These are phyloP conservation scores for Podospora pseudocomata DNA, from an alignment of 495 filamentous ascomycete species.

Conservation along the genomic window DNA sequence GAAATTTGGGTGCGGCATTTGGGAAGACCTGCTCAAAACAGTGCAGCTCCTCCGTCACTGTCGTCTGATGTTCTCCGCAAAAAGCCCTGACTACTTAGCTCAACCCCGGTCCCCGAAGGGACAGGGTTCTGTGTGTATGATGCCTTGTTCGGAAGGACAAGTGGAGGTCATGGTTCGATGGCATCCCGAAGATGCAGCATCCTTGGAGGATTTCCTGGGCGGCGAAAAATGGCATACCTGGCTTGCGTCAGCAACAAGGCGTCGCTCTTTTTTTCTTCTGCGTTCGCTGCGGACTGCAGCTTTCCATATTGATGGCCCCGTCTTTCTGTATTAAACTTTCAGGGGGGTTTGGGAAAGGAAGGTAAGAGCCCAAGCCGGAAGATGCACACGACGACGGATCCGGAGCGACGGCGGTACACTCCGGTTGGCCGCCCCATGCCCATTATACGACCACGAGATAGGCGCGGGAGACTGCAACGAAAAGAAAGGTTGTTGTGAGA, in stretches of 20 bases:
- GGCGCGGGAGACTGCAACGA: neutral
- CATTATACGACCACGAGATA: neutral
- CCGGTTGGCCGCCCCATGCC: neutral
- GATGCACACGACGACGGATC: neutral
- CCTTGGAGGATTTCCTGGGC: neutral
- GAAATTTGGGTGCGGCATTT: conserved; percentile 4
- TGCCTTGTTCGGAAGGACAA: neutral
- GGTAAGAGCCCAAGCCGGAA: neutral
- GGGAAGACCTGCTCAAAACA: neutral
- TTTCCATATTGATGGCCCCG: conserved; percentile 1
- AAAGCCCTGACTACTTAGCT: neutral
- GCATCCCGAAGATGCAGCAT: conserved; percentile 6
- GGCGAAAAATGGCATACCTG: neutral
- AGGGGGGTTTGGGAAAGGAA: neutral
- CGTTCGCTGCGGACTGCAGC: neutral
- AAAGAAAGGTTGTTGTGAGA: neutral
- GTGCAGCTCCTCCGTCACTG: conserved; percentile 3
- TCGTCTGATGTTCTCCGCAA: conserved; percentile 13
- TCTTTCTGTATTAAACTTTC: neutral
- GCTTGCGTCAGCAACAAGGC: neutral
- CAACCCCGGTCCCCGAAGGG: conserved; percentile 1
- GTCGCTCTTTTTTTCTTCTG: neutral
- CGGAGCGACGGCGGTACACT: conserved; percentile 2
- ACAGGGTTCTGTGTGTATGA: neutral
- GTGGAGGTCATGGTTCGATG: conserved; percentile 8